Evolutionary conservation across 1,139 yeast genomes (phyloP).

Genomic region (Suzukiozyma palmioleophila): DNA sequence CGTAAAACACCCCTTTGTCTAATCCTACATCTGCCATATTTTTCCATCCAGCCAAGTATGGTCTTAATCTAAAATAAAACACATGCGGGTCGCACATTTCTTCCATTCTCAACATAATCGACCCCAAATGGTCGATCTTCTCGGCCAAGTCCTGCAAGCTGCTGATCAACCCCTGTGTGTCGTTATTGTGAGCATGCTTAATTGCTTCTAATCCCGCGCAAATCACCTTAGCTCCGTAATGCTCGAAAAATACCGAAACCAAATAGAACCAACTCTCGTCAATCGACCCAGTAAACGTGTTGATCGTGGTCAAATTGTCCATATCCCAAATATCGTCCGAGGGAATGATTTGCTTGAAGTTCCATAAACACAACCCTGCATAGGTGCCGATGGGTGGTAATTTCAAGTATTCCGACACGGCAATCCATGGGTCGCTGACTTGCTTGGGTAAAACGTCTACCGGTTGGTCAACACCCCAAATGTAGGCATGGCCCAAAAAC

Average conservation of each 20-base stretch:
- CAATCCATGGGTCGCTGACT: slow-evolving; percentile 66
- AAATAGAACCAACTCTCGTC: slow-evolving; percentile 95
- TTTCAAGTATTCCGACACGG: slow-evolving; percentile 54
- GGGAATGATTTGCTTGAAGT: slow-evolving; percentile 63
- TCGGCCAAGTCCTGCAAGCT: slow-evolving; percentile 67
- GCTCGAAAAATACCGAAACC: slow-evolving; percentile 82
- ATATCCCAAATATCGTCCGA: slow-evolving; percentile 38
- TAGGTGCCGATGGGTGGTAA: slow-evolving; percentile 87
- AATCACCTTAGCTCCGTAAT: slow-evolving; percentile 73
- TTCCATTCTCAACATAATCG: slow-evolving; percentile 76
- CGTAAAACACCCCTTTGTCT: slow-evolving; percentile 74
- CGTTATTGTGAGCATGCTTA: slow-evolving; percentile 25
- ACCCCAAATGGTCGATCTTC: slow-evolving; percentile 69
- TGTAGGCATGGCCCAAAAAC: slow-evolving; percentile 81
- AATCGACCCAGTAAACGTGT: slow-evolving; percentile 83
- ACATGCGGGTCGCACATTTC: slow-evolving; percentile 95
- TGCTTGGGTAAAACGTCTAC: slow-evolving; percentile 62
- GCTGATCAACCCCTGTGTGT: slow-evolving; percentile 33
- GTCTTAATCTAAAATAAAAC: slow-evolving; percentile 81
- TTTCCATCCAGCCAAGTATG: slow-evolving; percentile 91
- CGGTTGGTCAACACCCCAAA: slow-evolving; percentile 78
- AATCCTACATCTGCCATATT: slow-evolving; percentile 87
- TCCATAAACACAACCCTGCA: slow-evolving; percentile 87
- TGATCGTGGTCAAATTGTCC: slow-evolving; percentile 71
- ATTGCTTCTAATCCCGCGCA: slow-evolving; percentile 45